Evolutionary conservation across 108 stramenopile genomes (phyloP), one percentile per base, ranked within the genome.

Genomic region (Discostella pseudostelligera): DNA sequence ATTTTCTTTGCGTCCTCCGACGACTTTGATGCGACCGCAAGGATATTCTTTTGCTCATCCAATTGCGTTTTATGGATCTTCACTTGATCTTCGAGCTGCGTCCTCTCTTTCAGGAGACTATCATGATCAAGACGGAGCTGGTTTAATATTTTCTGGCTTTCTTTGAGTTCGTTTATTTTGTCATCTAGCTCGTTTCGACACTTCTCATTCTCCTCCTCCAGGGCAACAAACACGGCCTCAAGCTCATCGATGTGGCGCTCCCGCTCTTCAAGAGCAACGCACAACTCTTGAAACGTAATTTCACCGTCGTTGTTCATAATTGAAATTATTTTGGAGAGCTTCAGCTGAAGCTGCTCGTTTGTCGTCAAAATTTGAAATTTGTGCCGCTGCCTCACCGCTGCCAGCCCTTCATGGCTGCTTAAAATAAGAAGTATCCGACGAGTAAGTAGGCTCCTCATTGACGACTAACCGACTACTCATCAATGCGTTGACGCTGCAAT

Each of bases 241-340:
- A 78, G 50, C 28, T 51, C 32, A 20, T 42, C 19, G 9, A 78
- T 73, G 50, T 78, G 53, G 1, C 63, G 40, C 9, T 78, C 76
- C 2, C 71, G 39, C 32, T 79, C 78, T 26, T 75, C 76, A 19
- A 77, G 53, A 19, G 64, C 64, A n/a, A 40, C 64, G 45, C 65
- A 66, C 2, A 77, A 42, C 49, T 77, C 45, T 22, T 14, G 8
- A 20, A 56, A 14, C 37, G 25, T 26, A 32, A 32, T 51, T 51
- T 26, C 26, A 26, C 50, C 50, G 24, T 51, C 17, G 50, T 1
- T 22, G 0, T 32, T 32, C 32, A 32, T 32, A 0, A 17, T 8
- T 20, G 47, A 14, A 19, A 16, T 48, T 22, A 16, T 48, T 17
- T 44, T 44, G 13, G 13, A 44, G 16, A 3, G 2, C 16, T 44